Evolutionary conservation across 164 flowering plant species (phyloP).

Genomic region (Aristolochia contorta): DNA sequence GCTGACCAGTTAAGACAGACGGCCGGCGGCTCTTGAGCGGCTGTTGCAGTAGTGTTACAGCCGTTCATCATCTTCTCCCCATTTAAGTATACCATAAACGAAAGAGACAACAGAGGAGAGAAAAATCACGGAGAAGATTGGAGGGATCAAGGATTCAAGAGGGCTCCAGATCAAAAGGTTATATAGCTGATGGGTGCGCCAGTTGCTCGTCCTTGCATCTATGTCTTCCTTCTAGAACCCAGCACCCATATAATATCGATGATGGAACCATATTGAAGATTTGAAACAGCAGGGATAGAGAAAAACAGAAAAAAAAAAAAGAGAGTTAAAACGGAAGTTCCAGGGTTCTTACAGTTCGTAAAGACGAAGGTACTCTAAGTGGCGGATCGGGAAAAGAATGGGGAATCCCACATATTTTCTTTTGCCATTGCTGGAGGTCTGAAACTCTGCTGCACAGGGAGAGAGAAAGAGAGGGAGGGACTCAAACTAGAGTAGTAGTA

Average conservation of each 20-base stretch:
- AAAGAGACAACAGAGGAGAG: not conserved
- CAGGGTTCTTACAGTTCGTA: not conserved
- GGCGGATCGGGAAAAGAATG: constrained; percentile 1
- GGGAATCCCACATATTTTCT: not conserved
- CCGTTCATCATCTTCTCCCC: constrained; percentile 1
- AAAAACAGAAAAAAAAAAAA: not conserved
- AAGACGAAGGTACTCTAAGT: not conserved
- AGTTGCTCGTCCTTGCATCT: not conserved
- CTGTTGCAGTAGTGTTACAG: not conserved
- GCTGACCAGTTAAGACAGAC: not conserved
- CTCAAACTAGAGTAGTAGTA: not conserved
- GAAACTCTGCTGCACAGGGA: not conserved
- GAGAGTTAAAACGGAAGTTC: no score
- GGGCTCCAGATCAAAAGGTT: no score
- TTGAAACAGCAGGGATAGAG: not conserved
- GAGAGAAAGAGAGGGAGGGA: not conserved
- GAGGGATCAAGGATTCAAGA: no score
- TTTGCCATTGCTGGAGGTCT: not conserved
- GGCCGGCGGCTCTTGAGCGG: not conserved
- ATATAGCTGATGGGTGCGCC: not conserved
- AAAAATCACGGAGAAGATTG: not conserved
- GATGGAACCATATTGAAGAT: not conserved
- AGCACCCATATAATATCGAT: not conserved
- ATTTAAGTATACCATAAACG: not conserved
- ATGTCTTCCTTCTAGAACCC: not conserved